Percentiles rank a stretch among this genome's conserved stretches.
These are phyloP conservation scores for Pseudoscleropodium purum DNA, from an alignment of 225 moss, liverwort and hornwort species.

Conservation along the genomic window DNA sequence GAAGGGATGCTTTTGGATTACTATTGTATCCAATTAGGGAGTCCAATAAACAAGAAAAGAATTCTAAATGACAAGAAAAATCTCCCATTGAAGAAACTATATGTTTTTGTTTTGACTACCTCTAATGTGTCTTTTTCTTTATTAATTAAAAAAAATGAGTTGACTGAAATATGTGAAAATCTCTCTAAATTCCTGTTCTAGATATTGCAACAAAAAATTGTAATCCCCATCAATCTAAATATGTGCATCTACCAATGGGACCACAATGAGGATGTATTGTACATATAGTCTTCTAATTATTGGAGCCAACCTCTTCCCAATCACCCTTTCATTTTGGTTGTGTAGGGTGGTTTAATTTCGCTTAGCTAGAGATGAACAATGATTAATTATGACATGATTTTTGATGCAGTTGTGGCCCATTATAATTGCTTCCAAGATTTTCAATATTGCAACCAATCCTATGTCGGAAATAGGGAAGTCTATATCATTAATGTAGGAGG, in stretches of 20 bases:
- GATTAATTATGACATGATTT: too few species aligned
- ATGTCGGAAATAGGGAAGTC: too few species aligned
- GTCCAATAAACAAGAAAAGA: not conserved
- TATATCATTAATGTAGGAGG: too few species aligned
- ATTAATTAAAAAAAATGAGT: not conserved
- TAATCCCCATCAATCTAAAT: not conserved
- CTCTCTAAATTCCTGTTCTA: not conserved
- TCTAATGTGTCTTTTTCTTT: not conserved
- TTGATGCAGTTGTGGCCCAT: too few species aligned
- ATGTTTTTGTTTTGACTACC: not conserved
- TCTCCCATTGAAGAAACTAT: rapidly evolving
- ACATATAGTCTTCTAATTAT: not conserved
- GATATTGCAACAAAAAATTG: too few species aligned
- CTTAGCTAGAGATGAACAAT: too few species aligned
- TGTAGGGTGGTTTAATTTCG: too few species aligned
- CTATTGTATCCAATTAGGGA: not conserved
- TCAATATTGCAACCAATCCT: too few species aligned
- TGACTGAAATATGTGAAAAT: rapidly evolving
- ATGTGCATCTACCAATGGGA: rapidly evolving
- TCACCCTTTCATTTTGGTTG: too few species aligned
- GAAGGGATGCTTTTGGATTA: not conserved
- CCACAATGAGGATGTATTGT: not conserved
- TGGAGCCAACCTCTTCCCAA: too few species aligned
- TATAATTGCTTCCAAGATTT: too few species aligned
- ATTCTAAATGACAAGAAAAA: not conserved